phyloP scores from a whole-genome alignment of 2,329 filamentous ascomycete species.

The Thelonectria rubi region DNA sequence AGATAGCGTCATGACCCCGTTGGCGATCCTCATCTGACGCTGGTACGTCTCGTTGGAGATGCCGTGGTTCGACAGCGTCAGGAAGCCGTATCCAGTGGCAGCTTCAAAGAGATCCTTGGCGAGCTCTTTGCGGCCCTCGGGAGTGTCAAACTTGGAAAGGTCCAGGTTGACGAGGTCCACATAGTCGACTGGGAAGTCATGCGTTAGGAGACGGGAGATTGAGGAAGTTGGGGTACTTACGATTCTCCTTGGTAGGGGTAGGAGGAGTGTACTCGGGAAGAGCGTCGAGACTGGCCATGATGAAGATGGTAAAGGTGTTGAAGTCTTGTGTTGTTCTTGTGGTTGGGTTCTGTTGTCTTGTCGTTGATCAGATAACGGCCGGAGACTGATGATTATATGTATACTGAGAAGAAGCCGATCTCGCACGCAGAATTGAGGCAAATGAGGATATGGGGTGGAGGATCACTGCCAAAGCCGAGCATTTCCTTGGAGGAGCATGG shows the following conservation, averaged over 20 bases:
- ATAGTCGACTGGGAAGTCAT: slow-evolving; percentile 34
- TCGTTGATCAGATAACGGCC: neutral
- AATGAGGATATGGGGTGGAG: neutral
- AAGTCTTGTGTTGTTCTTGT: neutral
- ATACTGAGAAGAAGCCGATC: slow-evolving; percentile 8
- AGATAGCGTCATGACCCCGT: slow-evolving; percentile 41
- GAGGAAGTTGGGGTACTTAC: slow-evolving; percentile 1
- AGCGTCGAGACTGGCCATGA: slow-evolving; percentile 10
- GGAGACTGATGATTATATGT: slow-evolving; percentile 16
- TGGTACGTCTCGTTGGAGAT: slow-evolving; percentile 41
- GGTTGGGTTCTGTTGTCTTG: neutral
- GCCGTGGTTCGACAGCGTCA: slow-evolving; percentile 42
- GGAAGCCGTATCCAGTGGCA: slow-evolving; percentile 40
- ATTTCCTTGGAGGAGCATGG: slow-evolving; percentile 2
- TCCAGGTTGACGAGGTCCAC: slow-evolving; percentile 42
- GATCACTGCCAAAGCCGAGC: neutral
- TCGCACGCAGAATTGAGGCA: slow-evolving; percentile 1
- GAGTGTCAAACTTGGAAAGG: slow-evolving; percentile 42
- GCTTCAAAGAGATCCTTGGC: slow-evolving; percentile 44
- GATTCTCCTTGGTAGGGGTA: slow-evolving; percentile 17
- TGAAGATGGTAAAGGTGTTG: neutral
- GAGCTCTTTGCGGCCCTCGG: slow-evolving; percentile 38
- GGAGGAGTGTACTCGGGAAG: slow-evolving; percentile 22
- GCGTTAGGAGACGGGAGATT: neutral
- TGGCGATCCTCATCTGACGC: slow-evolving; percentile 41